Base-by-base conservation (phyloP, 176 grass and related monocot genomes). In the Dendrocalamus sinicus region DNA sequence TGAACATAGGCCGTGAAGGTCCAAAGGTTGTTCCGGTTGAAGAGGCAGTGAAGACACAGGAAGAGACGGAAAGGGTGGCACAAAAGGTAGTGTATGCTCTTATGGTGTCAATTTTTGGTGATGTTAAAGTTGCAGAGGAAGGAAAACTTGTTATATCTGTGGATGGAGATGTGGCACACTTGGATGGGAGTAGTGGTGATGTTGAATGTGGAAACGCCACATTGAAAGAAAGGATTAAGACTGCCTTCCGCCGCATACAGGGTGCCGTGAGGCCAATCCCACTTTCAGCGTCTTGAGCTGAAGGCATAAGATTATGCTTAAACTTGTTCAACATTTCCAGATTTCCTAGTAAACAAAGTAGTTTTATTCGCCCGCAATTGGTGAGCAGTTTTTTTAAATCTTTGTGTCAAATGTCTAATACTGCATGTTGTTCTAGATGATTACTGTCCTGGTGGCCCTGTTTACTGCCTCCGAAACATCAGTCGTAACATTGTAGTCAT, bases 1-100 rank as follows among this genome's bases (percentile, higher is more conserved):
- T 94, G 90, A 95, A 95, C 83, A 91, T 98, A 15, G 83, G 81
- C 65, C 89, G 91, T 54, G 96, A 95, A 76, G 93, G 93, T 76
- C 93, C 89, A 0, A 98, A 95, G 80, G 48, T 94, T 45, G 89
- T 87, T 54, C 87, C 91, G 2, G 68, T 86, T 46, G 87, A 83
- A 72, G 93, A 95, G 81, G 88, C 63, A 16, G 52, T 28, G 1
- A 94, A 92, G 80, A 92, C 89, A 2, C 72, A 86, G 41, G 93
- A 98, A 46, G 93, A 98, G 54, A 86, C 82, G 1, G 91, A 95
- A 46, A 98, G 81, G 82, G 84, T 98, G 88, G 88, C 83, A 5
- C 83, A 83, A 20, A 95, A 94, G 77, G 96, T 98, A 13, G 65
- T 94, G 4, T 79, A 94, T 67, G 43, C 93, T 78, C 85, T 98